Evolutionary conservation across 2,329 filamentous ascomycete species (phyloP).

Genomic region (Colletotrichum cereale): DNA sequence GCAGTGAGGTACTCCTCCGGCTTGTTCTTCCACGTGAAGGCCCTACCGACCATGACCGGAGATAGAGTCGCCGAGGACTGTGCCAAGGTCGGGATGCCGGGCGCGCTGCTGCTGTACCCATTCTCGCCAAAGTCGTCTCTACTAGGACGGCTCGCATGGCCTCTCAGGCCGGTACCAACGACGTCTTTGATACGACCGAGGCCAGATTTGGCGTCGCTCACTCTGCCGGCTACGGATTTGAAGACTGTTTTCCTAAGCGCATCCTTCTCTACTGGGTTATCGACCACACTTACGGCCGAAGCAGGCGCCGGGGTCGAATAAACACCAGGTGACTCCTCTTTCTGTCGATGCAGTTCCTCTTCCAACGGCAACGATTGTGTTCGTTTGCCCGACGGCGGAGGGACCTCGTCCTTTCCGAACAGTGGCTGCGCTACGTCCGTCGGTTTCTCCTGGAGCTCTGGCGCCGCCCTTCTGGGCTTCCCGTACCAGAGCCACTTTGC

Average conservation of each 20-base stretch:
- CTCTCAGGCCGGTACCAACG: constrained; percentile 72
- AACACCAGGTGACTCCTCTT: constrained; percentile 59
- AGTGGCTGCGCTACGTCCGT: constrained; percentile 61
- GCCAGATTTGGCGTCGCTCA: constrained; percentile 84
- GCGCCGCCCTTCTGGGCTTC: constrained; percentile 77
- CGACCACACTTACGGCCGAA: constrained; percentile 60
- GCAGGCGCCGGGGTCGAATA: constrained; percentile 59
- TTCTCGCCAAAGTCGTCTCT: constrained; percentile 66
- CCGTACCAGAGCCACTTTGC: constrained; percentile 96
- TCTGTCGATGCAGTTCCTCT: constrained; percentile 61
- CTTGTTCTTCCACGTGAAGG: constrained; percentile 75
- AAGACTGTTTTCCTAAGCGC: constrained; percentile 75
- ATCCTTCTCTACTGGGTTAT: constrained; percentile 66
- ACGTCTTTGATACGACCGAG: constrained; percentile 89
- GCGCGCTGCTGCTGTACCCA: constrained; percentile 47
- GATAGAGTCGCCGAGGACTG: constrained; percentile 51
- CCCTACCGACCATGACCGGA: constrained; percentile 59
- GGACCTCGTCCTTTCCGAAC: constrained; percentile 68
- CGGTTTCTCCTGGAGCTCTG: constrained; percentile 60
- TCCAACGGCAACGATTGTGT: constrained; percentile 65
- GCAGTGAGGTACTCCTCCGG: constrained; percentile 67
- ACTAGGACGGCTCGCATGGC: constrained; percentile 67
- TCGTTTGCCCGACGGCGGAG: constrained; percentile 59
- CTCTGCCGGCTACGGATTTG: constrained; percentile 83
- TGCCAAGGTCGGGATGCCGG: constrained; percentile 52